A percentile compares a stretch with the other conserved stretches of the same genome.
Conservation (phyloP, 345 rosid species). For the Anastatica hierochuntica region DNA sequence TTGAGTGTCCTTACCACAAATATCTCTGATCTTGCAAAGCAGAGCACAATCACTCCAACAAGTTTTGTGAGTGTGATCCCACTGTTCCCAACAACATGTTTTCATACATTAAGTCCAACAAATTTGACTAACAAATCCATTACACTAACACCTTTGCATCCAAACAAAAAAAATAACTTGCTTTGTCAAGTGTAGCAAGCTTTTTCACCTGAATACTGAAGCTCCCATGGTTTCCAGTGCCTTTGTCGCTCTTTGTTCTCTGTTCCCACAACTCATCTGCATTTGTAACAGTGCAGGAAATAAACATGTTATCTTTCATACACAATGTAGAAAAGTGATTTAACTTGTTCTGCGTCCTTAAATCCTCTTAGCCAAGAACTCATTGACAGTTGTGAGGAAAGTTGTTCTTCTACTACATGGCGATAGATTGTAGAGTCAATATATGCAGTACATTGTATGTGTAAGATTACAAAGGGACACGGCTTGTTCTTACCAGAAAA, state of each 20-base stretch:
- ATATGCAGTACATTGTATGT: constrained; percentile 7
- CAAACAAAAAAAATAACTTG: neutral
- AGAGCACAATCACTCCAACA: constrained; percentile 82
- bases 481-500: constrained; percentile 56
- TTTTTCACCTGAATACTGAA: constrained; percentile 82
- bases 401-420: too few relatives aligned
- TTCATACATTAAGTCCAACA: constrained; percentile 17
- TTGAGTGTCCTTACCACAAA: constrained; percentile 57
- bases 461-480: constrained; percentile 15
- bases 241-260: constrained; percentile 55
- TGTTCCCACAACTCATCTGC: constrained; percentile 71
- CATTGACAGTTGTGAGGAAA: neutral
- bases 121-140: neutral
- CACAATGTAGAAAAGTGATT: neutral
- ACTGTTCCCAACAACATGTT: constrained; percentile 34
- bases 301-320: neutral
- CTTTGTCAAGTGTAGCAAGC: neutral
- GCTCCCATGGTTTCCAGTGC: constrained; percentile 94
- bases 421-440: neutral
- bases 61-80: constrained; percentile 92
- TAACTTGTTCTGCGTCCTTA: constrained; percentile 11
- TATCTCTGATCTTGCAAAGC: constrained; percentile 75
- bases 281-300: constrained; percentile 9
- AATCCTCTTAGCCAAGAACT: neutral
- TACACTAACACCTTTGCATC: constrained; percentile 12